Evolutionary conservation across 1,284 basidiomycete genomes (phyloP).

Genomic region (Fistulinella cinereoalba): DNA sequence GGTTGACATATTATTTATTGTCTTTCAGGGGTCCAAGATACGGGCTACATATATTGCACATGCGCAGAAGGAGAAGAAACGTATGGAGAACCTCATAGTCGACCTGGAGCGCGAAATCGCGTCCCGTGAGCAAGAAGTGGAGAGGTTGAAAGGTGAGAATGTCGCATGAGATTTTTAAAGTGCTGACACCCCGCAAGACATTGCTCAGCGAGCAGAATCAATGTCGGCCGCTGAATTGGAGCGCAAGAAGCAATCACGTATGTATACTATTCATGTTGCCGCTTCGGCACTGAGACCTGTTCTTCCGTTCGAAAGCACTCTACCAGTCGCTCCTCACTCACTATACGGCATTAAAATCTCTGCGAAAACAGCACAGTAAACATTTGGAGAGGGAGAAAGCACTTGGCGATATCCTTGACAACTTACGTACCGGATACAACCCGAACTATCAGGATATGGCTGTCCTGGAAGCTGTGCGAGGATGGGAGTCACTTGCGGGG

Average conservation of each 20-base stretch:
- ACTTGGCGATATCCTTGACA: slow-evolving; percentile 82
- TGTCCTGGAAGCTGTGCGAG: slow-evolving; percentile 92
- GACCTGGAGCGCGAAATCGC: slow-evolving; percentile 58
- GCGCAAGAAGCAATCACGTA: slow-evolving; percentile 83
- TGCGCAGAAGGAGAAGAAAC: slow-evolving; percentile 83
- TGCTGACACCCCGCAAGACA: slow-evolving; percentile 42
- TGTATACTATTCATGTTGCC: slow-evolving; percentile 33
- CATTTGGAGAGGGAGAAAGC: slow-evolving; percentile 73
- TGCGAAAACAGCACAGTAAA: slow-evolving; percentile 69
- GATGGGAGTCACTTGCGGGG: slow-evolving; percentile 83
- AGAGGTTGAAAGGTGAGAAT: slow-evolving; percentile 56
- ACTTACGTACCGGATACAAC: slow-evolving; percentile 86
- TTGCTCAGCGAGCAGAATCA: slow-evolving; percentile 68
- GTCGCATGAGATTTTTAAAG: background rate
- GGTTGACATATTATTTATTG: background rate
- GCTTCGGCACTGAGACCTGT: slow-evolving; percentile 16
- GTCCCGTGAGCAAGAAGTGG: slow-evolving; percentile 66
- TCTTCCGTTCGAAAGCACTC: slow-evolving; percentile 52
- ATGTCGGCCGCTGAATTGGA: slow-evolving; percentile 74
- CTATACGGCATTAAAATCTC: slow-evolving; percentile 70
- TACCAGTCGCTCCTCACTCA: slow-evolving; percentile 77
- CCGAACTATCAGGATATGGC: slow-evolving; percentile 99
- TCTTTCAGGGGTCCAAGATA: slow-evolving; percentile 80
- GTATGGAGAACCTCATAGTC: slow-evolving; percentile 62
- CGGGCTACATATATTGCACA: slow-evolving; percentile 84